Base-by-base conservation (phyloP, 768 basidiomycete genomes). In the Clathrus columnatus region DNA sequence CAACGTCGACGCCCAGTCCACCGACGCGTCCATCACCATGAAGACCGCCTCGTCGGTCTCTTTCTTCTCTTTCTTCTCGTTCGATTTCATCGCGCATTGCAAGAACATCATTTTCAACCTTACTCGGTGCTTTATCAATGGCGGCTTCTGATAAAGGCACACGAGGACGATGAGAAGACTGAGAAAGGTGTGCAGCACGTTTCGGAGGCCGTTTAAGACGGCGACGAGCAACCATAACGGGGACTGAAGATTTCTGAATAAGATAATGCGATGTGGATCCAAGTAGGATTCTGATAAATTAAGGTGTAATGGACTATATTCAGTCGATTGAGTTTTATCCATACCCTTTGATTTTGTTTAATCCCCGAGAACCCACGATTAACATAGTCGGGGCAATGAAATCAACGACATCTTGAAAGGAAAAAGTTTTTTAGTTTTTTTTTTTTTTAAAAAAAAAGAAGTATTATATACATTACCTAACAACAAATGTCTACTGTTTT, bases 261-360 rank as follows among this genome's bases (percentile, higher is more conserved):
- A 92, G 81, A 66, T 97, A 97, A 68, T 97, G 91, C 1, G 91
- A 95, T 1, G 92, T 97, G 3, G 91, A 94, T 14, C 93, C 94
- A 32, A 97, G 82, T 2, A 97, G 76, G 61, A 95, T 94, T 24
- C 92, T 93, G 18, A 49, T 41, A 20, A 45, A 42, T 32, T 51
- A 44, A 60, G 50, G 21, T 56, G 47, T 30, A 44, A n/a, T 30
- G 43, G 28, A 21, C n/a, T 6, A 32, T 3, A 50, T 27, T n/a
- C n/a, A n/a, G n/a, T n/a, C n/a, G 20, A 48, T 10, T 17, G 36
- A 11, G 23, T 20, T 23, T 18, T 26, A 26, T 30, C n/a, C 14
- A 69, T 56, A 91, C 89, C 91, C 91, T 65, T 93, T 92, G 51
- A 97, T 69, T 61, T 91, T 84, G 18, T 89, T 80, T 17, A 94